phyloP scores from a whole-genome alignment of 2,329 filamentous ascomycete species.

The Bipolaris victoriae region DNA sequence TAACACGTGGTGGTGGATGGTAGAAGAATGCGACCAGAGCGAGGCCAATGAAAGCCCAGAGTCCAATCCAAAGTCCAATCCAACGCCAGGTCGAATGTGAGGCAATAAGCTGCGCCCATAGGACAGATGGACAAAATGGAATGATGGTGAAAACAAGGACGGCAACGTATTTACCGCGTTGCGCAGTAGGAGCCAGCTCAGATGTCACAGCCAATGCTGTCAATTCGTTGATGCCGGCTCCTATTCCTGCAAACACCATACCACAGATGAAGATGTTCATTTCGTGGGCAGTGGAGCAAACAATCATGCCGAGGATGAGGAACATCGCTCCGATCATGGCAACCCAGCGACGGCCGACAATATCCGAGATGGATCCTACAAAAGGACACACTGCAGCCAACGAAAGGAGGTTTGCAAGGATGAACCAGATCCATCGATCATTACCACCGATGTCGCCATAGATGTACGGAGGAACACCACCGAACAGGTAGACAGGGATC shows the following conservation, averaged over 20 bases:
- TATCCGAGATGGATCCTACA: slow-evolving; percentile 58
- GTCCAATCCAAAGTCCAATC: slow-evolving; percentile 58
- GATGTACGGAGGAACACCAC: slow-evolving; percentile 53
- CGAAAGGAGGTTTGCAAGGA: slow-evolving; percentile 59
- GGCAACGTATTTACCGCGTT: slow-evolving; percentile 68
- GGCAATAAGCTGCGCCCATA: slow-evolving; percentile 66
- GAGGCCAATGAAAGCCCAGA: slow-evolving; percentile 60
- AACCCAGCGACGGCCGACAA: slow-evolving; percentile 41
- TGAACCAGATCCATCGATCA: slow-evolving; percentile 64
- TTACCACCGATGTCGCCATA: slow-evolving; percentile 66
- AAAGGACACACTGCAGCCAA: slow-evolving; percentile 65
- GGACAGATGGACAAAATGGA: slow-evolving; percentile 66
- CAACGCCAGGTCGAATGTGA: slow-evolving; percentile 59
- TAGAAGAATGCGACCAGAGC: slow-evolving; percentile 55
- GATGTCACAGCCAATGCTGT: slow-evolving; percentile 71
- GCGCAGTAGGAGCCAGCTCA: slow-evolving; percentile 68
- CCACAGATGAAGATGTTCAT: slow-evolving; percentile 38
- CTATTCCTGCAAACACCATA: slow-evolving; percentile 63
- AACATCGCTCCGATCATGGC: slow-evolving; percentile 37
- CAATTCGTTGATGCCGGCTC: slow-evolving; percentile 70
- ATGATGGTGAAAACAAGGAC: slow-evolving; percentile 65
- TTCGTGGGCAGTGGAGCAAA: slow-evolving; percentile 33
- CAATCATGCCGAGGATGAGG: slow-evolving; percentile 46
- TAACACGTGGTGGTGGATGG: slow-evolving; percentile 51
- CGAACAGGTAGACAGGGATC: slow-evolving; percentile 57